Conservation (phyloP, 1,284 basidiomycete genomes). For the Trametes versicolor region DNA sequence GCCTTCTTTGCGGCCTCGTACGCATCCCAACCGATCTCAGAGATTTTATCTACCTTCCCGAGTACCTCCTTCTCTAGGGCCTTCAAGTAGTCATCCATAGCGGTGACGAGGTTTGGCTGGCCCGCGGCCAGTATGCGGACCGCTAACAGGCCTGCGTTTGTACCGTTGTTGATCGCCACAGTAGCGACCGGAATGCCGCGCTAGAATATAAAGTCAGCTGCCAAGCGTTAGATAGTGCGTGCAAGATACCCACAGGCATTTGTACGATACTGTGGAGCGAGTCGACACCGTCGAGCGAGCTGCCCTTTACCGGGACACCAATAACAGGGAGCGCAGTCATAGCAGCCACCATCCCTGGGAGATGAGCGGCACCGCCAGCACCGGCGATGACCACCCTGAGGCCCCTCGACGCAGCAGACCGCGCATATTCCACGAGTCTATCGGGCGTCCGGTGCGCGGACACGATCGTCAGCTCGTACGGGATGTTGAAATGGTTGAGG, state of each 20-base stretch:
- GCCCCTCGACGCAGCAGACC: slow-evolving; percentile 81
- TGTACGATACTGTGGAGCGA: slow-evolving; percentile 97
- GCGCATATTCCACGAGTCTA: slow-evolving; percentile 86
- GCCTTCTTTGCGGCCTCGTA: slow-evolving; percentile 55
- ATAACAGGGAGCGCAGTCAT: slow-evolving; percentile 95
- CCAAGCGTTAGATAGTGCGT: not conserved
- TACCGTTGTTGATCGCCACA: slow-evolving; percentile 96
- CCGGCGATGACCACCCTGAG: slow-evolving; percentile 90
- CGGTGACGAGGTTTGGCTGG: slow-evolving; percentile 70
- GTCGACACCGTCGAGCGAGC: slow-evolving; percentile 94
- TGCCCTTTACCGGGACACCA: slow-evolving; percentile 97
- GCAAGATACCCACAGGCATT: slow-evolving; percentile 84
- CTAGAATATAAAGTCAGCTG: slow-evolving; percentile 50
- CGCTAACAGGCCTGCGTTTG: slow-evolving; percentile 93
- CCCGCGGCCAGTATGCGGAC: slow-evolving; percentile 87
- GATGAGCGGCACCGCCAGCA: slow-evolving; percentile 96
- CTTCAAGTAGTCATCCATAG: slow-evolving; percentile 83
- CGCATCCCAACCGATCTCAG: slow-evolving; percentile 87
- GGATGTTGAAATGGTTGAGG: slow-evolving; percentile 83
- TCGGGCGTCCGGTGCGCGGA: slow-evolving; percentile 97
- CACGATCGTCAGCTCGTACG: slow-evolving; percentile 96
- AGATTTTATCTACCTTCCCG: slow-evolving; percentile 83
- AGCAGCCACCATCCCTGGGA: slow-evolving; percentile 98
- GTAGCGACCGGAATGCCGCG: slow-evolving; percentile 97
- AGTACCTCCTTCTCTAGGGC: slow-evolving; percentile 86